Evolutionary conservation across 345 rosid species (phyloP).

Genomic region (Populus alba): DNA sequence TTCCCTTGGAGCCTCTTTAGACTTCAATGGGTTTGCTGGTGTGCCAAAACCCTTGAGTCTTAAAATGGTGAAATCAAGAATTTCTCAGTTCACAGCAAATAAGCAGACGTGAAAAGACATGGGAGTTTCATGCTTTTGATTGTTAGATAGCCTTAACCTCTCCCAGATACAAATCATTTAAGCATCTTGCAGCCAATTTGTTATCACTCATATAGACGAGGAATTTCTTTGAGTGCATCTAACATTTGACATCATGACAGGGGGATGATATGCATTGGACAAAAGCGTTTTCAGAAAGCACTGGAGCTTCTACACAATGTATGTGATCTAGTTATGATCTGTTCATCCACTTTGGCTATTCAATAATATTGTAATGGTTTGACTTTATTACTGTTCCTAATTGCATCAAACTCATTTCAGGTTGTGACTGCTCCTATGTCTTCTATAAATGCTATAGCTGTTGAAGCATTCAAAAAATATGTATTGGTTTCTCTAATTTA

Average conservation of each 20-base stretch:
- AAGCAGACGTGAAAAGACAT: neutral
- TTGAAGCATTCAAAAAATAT: slow-evolving; percentile 92
- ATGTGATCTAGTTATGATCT: slow-evolving; percentile 10
- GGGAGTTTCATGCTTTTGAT: neutral
- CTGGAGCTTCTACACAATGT: slow-evolving; percentile 91
- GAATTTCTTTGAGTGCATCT: slow-evolving; percentile 3
- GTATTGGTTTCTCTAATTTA: slow-evolving; percentile 78
- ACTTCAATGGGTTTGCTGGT: neutral
- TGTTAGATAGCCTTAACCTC: neutral
- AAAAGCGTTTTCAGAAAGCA: slow-evolving; percentile 72
- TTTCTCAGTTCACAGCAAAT: neutral
- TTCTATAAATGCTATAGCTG: slow-evolving; percentile 69
- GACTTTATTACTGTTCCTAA: slow-evolving; percentile 9
- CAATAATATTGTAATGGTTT: neutral
- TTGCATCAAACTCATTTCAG: slow-evolving; percentile 35
- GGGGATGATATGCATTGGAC: slow-evolving; percentile 96
- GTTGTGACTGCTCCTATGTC: slow-evolving; percentile 93
- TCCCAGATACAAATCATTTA: neutral
- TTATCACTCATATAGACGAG: neutral
- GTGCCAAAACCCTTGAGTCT: neutral
- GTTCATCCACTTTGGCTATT: slow-evolving; percentile 12
- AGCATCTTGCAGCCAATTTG: neutral
- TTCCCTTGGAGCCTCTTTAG: neutral
- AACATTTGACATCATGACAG: slow-evolving; percentile 40
- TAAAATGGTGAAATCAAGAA: neutral